Evolutionary conservation across 148 eudicot species (phyloP), one percentile per base, ranked within the genome.

Genomic region (Rhododendron griersonianum): DNA sequence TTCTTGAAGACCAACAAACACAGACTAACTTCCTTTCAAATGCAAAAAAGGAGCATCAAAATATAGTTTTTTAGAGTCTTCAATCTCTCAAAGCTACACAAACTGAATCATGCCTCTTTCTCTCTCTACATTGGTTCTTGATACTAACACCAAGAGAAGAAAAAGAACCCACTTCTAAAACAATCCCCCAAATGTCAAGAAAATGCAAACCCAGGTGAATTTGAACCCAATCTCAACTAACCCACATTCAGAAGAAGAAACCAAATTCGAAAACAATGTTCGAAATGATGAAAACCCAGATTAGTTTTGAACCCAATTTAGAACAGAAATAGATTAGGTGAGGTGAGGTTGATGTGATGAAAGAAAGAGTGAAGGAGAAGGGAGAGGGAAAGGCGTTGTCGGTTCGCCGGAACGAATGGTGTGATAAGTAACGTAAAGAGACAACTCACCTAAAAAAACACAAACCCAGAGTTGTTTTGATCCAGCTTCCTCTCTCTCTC

Each of bases 341-440:
- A 63, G 75, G 11, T 5, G 51, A 63, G 75, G 11, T 5, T 15
- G 25, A 8, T 83, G 77, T 28, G n/a, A 65, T 53, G n/a, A 23
- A 81, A 13, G 2, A 59, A n/a, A 19, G 69, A 16, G 30, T 5
- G 53, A 41, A 14, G 16, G 25, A 18, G 55, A 21, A 14, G 45
- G 65, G 39, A 33, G n/a, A 7, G 10, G 59, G 23, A 55, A 55
- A 55, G 61, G 61, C 61, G 21, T 55, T 6, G 39, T 8, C 25
- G 44, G 55, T 41, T 65, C 77, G 39, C 69, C 86, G n/a, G 81
- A 87, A 87, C 76, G 81, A 87, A 87, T 82, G 30, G 63, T 25
- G n/a, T 16, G 71, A 55, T 44, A 55, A 35, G 81, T 5, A 74
- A 14, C 67, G 48, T 48, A 48, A 35, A 18, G 2, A 69, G 11